phyloP scores from a whole-genome alignment of 2,329 filamentous ascomycete genomes.

The Microdochium nivale region DNA sequence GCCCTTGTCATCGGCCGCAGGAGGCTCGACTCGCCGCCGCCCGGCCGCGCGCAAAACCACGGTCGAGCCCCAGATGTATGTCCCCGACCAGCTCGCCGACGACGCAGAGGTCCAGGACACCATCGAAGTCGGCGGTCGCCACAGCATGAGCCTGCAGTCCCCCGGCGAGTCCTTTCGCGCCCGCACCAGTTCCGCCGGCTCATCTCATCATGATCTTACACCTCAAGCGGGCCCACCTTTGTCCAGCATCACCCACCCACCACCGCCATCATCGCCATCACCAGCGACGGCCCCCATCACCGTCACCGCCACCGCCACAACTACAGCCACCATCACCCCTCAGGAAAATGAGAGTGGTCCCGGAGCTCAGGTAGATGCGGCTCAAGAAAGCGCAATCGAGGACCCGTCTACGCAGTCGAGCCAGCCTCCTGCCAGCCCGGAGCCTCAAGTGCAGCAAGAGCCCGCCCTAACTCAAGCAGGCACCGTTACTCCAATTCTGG shows the following conservation, averaged over 20 bases:
- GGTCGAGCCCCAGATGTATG: conserved; percentile 16
- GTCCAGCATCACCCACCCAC: conserved; percentile 4
- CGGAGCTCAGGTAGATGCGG: not conserved
- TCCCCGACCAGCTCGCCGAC: conserved; percentile 20
- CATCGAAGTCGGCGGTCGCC: conserved; percentile 44
- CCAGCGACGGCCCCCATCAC: not conserved
- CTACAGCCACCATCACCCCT: not conserved
- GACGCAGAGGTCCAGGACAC: conserved; percentile 47
- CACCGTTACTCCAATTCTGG: not conserved
- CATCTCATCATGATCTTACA: conserved; percentile 11
- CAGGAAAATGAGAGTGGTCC: too few relatives aligned
- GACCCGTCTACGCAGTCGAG: not conserved
- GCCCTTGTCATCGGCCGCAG: conserved; percentile 5
- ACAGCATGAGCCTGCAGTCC: conserved; percentile 21
- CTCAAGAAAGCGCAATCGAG: not conserved
- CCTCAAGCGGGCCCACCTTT: not conserved
- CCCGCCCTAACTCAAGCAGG: not conserved
- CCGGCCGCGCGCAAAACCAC: conserved; percentile 15
- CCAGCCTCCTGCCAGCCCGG: conserved; percentile 1
- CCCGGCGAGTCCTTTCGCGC: conserved; percentile 20
- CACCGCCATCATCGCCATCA: not conserved
- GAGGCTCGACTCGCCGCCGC: conserved; percentile 14
- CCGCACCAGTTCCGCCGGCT: conserved; percentile 15
- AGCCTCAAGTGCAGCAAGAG: conserved; percentile 2
- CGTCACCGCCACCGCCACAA: not conserved